Percentiles rank a stretch among this genome's conserved stretches.
Conservation (phyloP, 345 rosid species). For the Eucalyptus curtisii region DNA sequence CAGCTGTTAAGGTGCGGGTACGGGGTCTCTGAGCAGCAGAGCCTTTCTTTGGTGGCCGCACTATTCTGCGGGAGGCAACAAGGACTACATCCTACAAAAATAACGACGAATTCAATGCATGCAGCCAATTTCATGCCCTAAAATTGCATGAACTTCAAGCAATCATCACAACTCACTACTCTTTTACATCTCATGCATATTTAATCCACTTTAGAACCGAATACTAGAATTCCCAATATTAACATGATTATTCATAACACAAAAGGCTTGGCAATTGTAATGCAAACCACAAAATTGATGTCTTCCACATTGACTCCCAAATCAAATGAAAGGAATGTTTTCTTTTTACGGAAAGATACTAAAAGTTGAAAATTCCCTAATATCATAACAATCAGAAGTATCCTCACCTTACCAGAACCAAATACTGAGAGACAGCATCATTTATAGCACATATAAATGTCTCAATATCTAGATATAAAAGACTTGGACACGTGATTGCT, state of each 20-base stretch:
- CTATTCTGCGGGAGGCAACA: slow-evolving; percentile 65
- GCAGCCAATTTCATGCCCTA: neutral
- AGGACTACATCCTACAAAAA: slow-evolving; percentile 51
- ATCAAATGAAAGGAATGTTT: neutral
- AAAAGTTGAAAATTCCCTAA: neutral
- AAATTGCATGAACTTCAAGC: neutral
- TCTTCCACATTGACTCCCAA: neutral
- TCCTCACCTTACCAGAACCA: neutral
- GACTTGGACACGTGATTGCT: neutral
- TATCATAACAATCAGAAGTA: neutral
- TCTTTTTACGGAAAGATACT: neutral
- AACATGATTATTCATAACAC: neutral
- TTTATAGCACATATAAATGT: neutral
- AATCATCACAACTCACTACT: neutral
- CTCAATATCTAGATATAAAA: neutral
- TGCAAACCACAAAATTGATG: neutral
- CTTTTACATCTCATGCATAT: neutral
- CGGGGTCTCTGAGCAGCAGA: slow-evolving; percentile 88
- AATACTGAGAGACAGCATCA: neutral
- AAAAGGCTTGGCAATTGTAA: neutral
- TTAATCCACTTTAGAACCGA: neutral
- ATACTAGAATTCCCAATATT: neutral
- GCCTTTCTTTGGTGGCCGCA: slow-evolving; percentile 88
- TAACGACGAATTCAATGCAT: neutral
- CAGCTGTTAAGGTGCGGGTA: slow-evolving; percentile 65